Evolutionary conservation across 345 rosid species (phyloP).

Genomic region (Geranium rotundifolium): DNA sequence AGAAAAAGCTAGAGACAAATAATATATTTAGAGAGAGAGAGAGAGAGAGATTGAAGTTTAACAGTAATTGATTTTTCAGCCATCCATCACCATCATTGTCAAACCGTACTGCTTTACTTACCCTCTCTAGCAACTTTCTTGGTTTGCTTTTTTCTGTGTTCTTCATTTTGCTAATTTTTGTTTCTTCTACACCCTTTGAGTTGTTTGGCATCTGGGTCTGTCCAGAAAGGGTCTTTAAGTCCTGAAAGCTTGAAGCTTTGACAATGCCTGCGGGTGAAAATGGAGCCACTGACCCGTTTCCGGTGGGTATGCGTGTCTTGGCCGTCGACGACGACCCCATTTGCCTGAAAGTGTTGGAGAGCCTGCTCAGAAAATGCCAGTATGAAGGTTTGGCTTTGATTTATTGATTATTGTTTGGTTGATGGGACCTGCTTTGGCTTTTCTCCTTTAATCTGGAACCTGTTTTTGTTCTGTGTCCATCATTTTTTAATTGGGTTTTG

Average conservation of each 20-base stretch:
- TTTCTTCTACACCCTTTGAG: too few species aligned
- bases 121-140: too few species aligned
- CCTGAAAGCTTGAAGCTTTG: too few species aligned
- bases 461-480: background rate
- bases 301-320: constrained; percentile 51
- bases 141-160: too few species aligned
- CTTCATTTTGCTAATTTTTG: too few species aligned
- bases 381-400: constrained; percentile 38
- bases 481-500: background rate
- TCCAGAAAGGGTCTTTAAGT: too few species aligned
- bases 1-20: background rate
- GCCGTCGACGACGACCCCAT: constrained; percentile 66
- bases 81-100: too few species aligned
- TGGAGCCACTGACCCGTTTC: constrained; percentile 26
- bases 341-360: constrained; percentile 49
- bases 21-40: too few species aligned
- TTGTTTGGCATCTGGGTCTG: background rate
- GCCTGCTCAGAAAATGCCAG: constrained; percentile 45
- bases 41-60: background rate
- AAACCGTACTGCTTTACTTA: too few species aligned
- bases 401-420: constrained; percentile 1
- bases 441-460: background rate
- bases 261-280: constrained; percentile 13
- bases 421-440: background rate
- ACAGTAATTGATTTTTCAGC: too few species aligned